Conservation (phyloP, 805 yeast species). For the Saccharomycopsis olivae region DNA sequence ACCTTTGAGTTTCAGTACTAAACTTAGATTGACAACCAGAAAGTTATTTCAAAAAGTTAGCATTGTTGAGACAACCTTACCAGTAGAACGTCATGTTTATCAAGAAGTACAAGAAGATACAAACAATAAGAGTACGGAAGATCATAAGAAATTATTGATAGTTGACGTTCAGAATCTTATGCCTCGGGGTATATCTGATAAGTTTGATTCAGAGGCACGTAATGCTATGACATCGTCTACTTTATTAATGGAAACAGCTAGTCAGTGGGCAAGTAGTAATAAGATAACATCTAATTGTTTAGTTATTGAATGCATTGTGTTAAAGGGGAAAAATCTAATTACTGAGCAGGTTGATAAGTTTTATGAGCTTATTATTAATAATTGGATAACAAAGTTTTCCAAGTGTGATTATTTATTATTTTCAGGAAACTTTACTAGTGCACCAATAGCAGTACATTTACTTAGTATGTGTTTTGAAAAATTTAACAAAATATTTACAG, state of each 20-base stretch:
- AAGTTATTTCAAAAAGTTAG: not conserved
- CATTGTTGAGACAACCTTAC: slow-evolving; percentile 2
- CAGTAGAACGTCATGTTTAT: slow-evolving; percentile 18
- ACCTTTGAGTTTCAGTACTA: slow-evolving; percentile 4
- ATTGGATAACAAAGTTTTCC: slow-evolving; percentile 27
- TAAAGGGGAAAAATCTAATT: slow-evolving; percentile 88
- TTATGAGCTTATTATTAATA: slow-evolving; percentile 42
- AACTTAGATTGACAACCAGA: slow-evolving; percentile 6
- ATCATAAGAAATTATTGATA: slow-evolving; percentile 7
- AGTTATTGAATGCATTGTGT: slow-evolving; percentile 74
- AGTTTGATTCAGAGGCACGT: not conserved
- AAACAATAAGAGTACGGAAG: not conserved
- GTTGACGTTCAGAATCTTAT: slow-evolving; percentile 12
- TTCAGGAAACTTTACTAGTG: slow-evolving; percentile 89
- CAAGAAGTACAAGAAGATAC: not conserved
- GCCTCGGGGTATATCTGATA: slow-evolving; percentile 2
- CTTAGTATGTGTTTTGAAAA: slow-evolving; percentile 60
- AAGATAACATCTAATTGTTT: slow-evolving; percentile 19
- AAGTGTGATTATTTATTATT: slow-evolving; percentile 47
- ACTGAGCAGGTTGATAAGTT: slow-evolving; percentile 76
- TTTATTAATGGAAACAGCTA: not conserved
- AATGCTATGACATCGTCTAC: not conserved
- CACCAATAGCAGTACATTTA: slow-evolving; percentile 77
- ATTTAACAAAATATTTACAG: slow-evolving; percentile 28
- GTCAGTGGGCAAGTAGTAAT: not conserved